Evolutionary conservation across 148 eudicot species (phyloP).

Genomic region (Silene uniflora): DNA sequence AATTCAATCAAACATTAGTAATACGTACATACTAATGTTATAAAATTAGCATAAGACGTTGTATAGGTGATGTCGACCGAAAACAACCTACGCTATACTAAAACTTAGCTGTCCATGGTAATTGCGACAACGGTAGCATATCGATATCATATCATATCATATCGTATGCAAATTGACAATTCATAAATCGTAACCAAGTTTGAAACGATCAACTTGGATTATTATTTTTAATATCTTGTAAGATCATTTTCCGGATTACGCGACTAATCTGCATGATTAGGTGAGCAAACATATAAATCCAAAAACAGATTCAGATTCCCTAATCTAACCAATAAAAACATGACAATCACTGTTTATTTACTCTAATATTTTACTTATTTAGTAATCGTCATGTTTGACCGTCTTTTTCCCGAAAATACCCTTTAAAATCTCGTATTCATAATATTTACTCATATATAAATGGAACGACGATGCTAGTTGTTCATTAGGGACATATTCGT

Average conservation of each 20-base stretch:
- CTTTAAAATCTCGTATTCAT: not conserved
- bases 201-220: conserved; percentile 13
- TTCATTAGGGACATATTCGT: not conserved
- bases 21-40: no score
- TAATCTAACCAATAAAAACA: not conserved
- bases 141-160: not conserved
- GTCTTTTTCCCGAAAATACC: not conserved
- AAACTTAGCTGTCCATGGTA: conserved; percentile 5
- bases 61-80: not conserved
- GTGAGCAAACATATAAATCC: conserved; percentile 19
- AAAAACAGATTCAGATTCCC: conserved; percentile 14
- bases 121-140: not conserved
- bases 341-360: not conserved
- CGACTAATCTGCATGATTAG: conserved; percentile 9
- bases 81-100: not conserved
- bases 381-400: not conserved
- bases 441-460: no score
- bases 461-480: no score
- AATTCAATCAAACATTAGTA: no score
- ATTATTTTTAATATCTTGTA: not conserved
- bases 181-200: conserved; percentile 3
- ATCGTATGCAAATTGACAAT: not conserved
- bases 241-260: not conserved
- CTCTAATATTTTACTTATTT: not conserved
- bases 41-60: not conserved